These are phyloP conservation scores for Mangifera indica DNA, from an alignment of 345 rosid species.

Conservation along the genomic window DNA sequence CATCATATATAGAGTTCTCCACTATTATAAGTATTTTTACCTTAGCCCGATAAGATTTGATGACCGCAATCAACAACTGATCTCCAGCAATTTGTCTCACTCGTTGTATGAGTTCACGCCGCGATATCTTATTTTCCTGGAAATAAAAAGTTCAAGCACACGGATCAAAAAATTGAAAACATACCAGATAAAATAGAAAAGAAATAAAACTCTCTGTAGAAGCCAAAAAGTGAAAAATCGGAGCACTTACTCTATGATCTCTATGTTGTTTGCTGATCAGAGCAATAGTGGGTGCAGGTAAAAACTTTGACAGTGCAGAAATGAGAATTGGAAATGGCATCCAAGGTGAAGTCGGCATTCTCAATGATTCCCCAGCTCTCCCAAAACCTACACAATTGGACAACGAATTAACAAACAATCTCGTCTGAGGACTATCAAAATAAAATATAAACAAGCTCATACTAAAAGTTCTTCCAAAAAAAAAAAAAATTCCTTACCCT, in stretches of 20 bases:
- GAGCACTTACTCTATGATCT: slow-evolving; percentile 46
- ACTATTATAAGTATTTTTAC: slow-evolving; percentile 13
- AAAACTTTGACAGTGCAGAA: slow-evolving; percentile 51
- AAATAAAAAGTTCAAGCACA: not conserved
- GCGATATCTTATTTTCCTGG: slow-evolving; percentile 68
- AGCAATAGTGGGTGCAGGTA: slow-evolving; percentile 40
- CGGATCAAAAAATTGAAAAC: slow-evolving; percentile 6
- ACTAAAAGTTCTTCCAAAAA: not conserved
- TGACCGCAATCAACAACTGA: slow-evolving; percentile 57
- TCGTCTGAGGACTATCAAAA: not conserved
- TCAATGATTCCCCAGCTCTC: slow-evolving; percentile 25
- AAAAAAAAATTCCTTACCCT: slow-evolving; percentile 32
- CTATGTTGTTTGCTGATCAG: slow-evolving; percentile 50
- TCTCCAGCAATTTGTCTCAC: slow-evolving; percentile 73
- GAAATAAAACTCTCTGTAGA: not conserved
- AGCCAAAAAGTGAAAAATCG: not conserved
- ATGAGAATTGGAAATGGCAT: slow-evolving; percentile 67
- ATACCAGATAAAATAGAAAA: not conserved
- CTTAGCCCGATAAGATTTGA: slow-evolving; percentile 58
- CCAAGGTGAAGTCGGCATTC: slow-evolving; percentile 68
- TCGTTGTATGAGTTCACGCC: slow-evolving; percentile 53
- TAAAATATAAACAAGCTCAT: not conserved
- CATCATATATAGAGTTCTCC: not conserved
- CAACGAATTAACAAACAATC: slow-evolving; percentile 11
- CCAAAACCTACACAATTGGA: slow-evolving; percentile 29